These are phyloP conservation scores for Theileria equi DNA, from an alignment of 169 alveolate species.

Conservation along the genomic window DNA sequence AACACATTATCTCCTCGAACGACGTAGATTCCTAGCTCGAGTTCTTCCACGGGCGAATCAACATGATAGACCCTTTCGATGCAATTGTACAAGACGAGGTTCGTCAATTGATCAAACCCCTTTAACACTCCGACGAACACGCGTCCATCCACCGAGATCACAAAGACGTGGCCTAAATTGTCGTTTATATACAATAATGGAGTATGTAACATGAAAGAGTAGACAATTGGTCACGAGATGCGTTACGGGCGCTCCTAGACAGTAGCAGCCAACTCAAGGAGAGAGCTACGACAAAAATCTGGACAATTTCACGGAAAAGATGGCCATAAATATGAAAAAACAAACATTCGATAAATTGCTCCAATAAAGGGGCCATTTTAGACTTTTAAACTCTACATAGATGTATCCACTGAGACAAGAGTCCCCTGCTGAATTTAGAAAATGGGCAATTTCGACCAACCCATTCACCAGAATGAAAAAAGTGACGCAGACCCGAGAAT, in stretches of 20 bases:
- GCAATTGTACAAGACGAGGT: constrained; percentile 80
- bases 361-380: constrained; percentile 63
- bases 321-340: too few species aligned
- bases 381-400: too few species aligned
- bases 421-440: too few species aligned
- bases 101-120: constrained; percentile 88
- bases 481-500: too few species aligned
- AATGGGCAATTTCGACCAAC: too few species aligned
- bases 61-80: constrained; percentile 79
- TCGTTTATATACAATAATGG: neutral
- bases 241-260: too few species aligned
- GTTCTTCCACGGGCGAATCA: constrained; percentile 76
- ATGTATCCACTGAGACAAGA: too few species aligned
- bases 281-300: too few species aligned
- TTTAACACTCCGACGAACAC: constrained; percentile 82
- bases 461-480: too few species aligned
- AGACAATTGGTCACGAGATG: neutral
- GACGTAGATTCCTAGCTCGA: constrained; percentile 79
- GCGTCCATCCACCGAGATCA: constrained; percentile 84
- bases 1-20: constrained; percentile 84
- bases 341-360: constrained; percentile 64
- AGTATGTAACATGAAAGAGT: neutral
- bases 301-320: neutral
- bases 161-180: constrained; percentile 76
- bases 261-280: too few species aligned